Base-by-base conservation (phyloP, 306 rosid genomes). In the Trifolium repens region DNA sequence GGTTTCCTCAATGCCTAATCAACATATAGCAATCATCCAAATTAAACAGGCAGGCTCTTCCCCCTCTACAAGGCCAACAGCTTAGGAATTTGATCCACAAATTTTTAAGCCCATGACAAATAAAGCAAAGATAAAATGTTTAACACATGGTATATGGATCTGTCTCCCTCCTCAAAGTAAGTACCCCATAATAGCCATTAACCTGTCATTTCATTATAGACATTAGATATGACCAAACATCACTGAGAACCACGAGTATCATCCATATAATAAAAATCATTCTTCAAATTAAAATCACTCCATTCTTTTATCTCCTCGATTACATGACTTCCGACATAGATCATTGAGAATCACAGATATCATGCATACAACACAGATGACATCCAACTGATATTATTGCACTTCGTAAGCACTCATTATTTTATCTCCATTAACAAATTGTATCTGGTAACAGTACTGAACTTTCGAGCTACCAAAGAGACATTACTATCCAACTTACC, bases 401-500 rank as follows among this genome's bases (percentile, higher is more conserved):
- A 49, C 44, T 39, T 46, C 47, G 55, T 32, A 69, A 58, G 35
- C 15, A 85, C 61, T 59, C 70, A 22, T 71, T 39, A 42, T 67
- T 57, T 15, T 32, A 77, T 68, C 44, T 75, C 72, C 81, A 59
- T 72, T 65, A 65, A 73, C 67, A 76, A 57, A 76, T 44, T 53
- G 74, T 32, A 43, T 47, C 58, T 43, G 75, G 55, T 46, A 46
- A 13, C 16, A 46, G 69, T 75, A 74, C 42, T 32, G 72, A 77
- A 78, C 74, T 85, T 78, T 42, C 62, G 73, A 26, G 53, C 30
- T 60, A 67, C 66, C 43, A 37, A 22, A 40, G 76, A 63, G 81
- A 78, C 83, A 53, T 59, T 78, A 77, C 66, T 22, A 61, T 22
- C 84, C 81, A 76, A 68, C 79, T 71, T 35, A 61, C 57, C 1